phyloP scores from a whole-genome alignment of 1,139 yeast genomes.

The Kodamaea alishanica region DNA sequence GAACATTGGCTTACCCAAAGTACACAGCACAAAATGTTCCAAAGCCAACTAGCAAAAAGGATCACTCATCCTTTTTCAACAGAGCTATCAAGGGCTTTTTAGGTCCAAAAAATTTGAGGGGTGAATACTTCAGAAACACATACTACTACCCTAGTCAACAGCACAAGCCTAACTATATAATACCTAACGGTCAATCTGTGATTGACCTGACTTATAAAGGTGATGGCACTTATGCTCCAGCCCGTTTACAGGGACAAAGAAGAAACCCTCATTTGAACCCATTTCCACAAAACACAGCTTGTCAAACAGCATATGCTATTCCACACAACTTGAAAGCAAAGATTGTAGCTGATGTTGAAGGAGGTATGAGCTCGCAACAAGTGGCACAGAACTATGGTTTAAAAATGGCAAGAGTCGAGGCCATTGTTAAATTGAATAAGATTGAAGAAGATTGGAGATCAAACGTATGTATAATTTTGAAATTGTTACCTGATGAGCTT shows the following conservation, averaged over 20 bases:
- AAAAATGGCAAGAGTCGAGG: constrained; percentile 83
- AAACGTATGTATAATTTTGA: constrained; percentile 48
- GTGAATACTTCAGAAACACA: constrained; percentile 76
- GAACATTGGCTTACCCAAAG: constrained; percentile 22
- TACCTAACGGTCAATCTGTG: constrained; percentile 51
- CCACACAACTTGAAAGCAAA: constrained; percentile 55
- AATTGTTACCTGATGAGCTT: constrained; percentile 41
- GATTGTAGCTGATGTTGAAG: constrained; percentile 56
- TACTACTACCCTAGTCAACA: constrained; percentile 70
- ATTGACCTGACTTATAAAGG: constrained; percentile 19
- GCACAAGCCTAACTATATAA: constrained; percentile 72
- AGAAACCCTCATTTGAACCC: constrained; percentile 54
- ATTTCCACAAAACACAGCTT: constrained; percentile 70
- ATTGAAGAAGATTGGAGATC: constrained; percentile 61
- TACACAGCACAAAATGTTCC: constrained; percentile 21
- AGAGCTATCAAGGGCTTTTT: constrained; percentile 53
- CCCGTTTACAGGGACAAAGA: constrained; percentile 11
- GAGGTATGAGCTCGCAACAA: constrained; percentile 60
- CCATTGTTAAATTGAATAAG: constrained; percentile 62
- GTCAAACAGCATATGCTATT: constrained; percentile 63
- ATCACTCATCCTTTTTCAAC: constrained; percentile 25
- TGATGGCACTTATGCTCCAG: constrained; percentile 11
- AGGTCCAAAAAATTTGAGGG: constrained; percentile 82
- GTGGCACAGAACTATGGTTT: constrained; percentile 78
- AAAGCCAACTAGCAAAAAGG: constrained; percentile 22